These are phyloP conservation scores for Lodderomyces jiufengensis DNA, from an alignment of 1,139 yeast species.

Conservation along the genomic window DNA sequence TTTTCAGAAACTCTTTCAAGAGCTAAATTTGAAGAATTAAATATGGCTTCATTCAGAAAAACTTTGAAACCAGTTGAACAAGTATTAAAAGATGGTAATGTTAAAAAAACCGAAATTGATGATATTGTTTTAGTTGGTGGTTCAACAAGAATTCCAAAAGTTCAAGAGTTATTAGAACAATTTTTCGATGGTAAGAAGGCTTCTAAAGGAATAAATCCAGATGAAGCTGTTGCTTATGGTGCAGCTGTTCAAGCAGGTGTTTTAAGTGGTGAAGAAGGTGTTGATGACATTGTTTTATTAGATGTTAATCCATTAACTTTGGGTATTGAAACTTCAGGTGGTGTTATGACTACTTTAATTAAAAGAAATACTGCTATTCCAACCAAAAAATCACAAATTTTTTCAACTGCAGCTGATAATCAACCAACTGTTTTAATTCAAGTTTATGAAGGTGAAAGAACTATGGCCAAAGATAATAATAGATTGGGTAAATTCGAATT, in stretches of 20 bases:
- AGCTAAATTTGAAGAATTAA: slow-evolving; percentile 93
- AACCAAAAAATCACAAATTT: slow-evolving; percentile 46
- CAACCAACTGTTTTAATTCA: slow-evolving; percentile 48
- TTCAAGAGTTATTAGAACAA: slow-evolving; percentile 82
- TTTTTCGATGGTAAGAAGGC: slow-evolving; percentile 92
- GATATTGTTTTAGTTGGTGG: slow-evolving; percentile 97
- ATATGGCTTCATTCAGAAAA: slow-evolving; percentile 80
- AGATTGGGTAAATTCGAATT: slow-evolving; percentile 46
- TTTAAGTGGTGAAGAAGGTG: slow-evolving; percentile 68
- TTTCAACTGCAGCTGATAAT: slow-evolving; percentile 47
- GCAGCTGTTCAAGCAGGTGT: slow-evolving; percentile 87
- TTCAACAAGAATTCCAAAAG: slow-evolving; percentile 97
- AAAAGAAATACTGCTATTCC: slow-evolving; percentile 49
- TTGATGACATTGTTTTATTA: slow-evolving; percentile 45
- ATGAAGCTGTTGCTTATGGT: slow-evolving; percentile 59
- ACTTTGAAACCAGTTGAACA: slow-evolving; percentile 92
- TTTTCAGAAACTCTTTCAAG: slow-evolving; percentile 89
- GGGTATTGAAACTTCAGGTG: slow-evolving; percentile 50
- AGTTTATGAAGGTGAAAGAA: slow-evolving; percentile 49
- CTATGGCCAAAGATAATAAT: slow-evolving; percentile 45
- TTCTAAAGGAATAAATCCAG: slow-evolving; percentile 94
- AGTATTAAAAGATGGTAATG: slow-evolving; percentile 85
- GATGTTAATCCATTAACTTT: slow-evolving; percentile 49
- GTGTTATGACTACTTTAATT: slow-evolving; percentile 47
- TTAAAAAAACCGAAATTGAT: slow-evolving; percentile 77